Percentiles rank a stretch among this genome's conserved stretches.
phyloP scores from a whole-genome alignment of 179 eudicot genomes.

The Dionaea muscipula region DNA sequence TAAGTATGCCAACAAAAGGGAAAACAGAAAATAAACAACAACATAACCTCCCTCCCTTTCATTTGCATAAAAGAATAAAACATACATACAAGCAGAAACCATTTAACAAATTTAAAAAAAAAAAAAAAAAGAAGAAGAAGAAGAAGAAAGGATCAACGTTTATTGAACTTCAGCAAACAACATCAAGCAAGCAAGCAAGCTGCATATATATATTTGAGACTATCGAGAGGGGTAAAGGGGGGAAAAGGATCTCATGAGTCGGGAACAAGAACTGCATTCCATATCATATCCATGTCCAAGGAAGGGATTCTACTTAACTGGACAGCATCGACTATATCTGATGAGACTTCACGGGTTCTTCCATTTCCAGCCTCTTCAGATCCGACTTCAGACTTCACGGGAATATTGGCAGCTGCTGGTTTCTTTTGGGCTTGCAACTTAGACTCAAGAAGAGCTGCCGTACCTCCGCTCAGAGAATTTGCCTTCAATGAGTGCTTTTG shows the following conservation, averaged over 20 bases:
- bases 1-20: too few species aligned
- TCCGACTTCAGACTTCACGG: constrained; percentile 17
- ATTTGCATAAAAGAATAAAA: too few species aligned
- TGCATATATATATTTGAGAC: neutral
- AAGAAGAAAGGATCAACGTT: neutral
- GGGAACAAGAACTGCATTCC: constrained; percentile 74
- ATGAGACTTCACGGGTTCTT: constrained; percentile 19
- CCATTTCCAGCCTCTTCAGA: constrained; percentile 19
- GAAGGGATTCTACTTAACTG: constrained; percentile 94
- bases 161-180: neutral
- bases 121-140: too few species aligned
- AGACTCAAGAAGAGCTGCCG: constrained; percentile 60
- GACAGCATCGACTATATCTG: constrained; percentile 42
- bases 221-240: too few species aligned
- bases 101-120: too few species aligned
- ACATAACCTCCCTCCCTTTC: too few species aligned
- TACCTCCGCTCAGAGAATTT: constrained; percentile 36
- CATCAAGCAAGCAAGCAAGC: neutral
- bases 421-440: constrained; percentile 39
- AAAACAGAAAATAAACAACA: too few species aligned
- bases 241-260: constrained; percentile 39
- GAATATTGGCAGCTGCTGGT: constrained; percentile 9
- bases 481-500: constrained; percentile 55
- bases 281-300: constrained; percentile 80
- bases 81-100: too few species aligned